Percentiles rank a stretch among this genome's conserved stretches.
Evolutionary conservation across 2,329 filamentous ascomycete genomes (phyloP).

Genomic region (Cercospora brassicicola): DNA sequence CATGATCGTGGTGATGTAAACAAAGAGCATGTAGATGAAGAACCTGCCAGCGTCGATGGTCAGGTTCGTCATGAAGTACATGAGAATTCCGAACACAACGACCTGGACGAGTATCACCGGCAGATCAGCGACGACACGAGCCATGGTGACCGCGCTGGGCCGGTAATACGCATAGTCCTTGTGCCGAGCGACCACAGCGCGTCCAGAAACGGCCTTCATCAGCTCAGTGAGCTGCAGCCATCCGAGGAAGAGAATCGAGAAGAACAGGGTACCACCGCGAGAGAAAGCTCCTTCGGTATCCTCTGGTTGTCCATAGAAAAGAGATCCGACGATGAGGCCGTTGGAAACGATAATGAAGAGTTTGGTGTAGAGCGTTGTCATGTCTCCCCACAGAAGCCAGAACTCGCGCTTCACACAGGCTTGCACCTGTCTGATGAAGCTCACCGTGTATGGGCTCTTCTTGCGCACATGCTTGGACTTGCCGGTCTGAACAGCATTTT

Average conservation of each 20-base stretch:
- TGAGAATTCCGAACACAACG: constrained; percentile 60
- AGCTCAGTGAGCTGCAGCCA: constrained; percentile 77
- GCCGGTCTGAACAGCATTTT: constrained; percentile 58
- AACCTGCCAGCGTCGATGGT: constrained; percentile 63
- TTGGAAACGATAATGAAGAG: constrained; percentile 76
- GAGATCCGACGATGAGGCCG: constrained; percentile 71
- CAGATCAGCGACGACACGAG: constrained; percentile 62
- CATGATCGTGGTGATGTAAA: constrained; percentile 62
- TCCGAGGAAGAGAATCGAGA: constrained; percentile 64
- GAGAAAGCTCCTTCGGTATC: constrained; percentile 63
- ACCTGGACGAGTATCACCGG: constrained; percentile 61
- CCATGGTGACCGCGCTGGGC: constrained; percentile 65
- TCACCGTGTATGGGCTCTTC: constrained; percentile 74
- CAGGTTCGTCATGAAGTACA: constrained; percentile 65
- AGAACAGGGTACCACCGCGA: constrained; percentile 64
- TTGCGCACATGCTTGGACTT: constrained; percentile 66
- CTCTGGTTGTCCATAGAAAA: constrained; percentile 69
- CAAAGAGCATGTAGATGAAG: constrained; percentile 65
- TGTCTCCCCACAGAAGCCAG: constrained; percentile 76
- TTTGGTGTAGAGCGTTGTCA: constrained; percentile 73
- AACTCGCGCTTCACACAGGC: constrained; percentile 71
- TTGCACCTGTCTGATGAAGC: constrained; percentile 68
- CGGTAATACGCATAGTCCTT: constrained; percentile 69
- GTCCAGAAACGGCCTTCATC: constrained; percentile 72
- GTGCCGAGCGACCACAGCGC: constrained; percentile 68